Evolutionary conservation across 179 eudicot species (phyloP), one percentile per base, ranked within the genome.

Genomic region (Pouteria campechiana): DNA sequence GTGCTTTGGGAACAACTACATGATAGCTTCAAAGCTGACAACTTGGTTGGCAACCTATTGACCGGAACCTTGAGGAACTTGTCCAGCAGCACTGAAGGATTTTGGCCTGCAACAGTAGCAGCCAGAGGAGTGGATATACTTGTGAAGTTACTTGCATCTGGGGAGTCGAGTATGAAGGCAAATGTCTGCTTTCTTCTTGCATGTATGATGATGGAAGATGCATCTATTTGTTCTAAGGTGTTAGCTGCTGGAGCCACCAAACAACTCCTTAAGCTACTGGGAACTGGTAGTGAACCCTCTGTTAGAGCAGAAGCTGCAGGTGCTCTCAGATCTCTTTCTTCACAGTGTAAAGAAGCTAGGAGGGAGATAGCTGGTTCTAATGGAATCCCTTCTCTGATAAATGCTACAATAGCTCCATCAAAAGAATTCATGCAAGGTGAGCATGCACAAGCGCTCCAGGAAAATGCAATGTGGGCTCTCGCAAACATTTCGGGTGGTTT

Each of bases 401-500:
- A 87, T 72, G 99, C 96, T 46, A 87, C 96, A 17, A 87, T 92
- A 60, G 99, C 96, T 58, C 99, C 99, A 60, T 92, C 99, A 17
- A 92, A 92, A 58, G 99, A 92, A 61, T 80, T 73, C 64, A 92
- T 92, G 99, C 96, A 87, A 72, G 99, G 96, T 28, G 81, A 81
- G 64, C 54, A 74, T 58, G 99, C 96, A 42, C 99, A 87, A 69
- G 81, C 94, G 32, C 73, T 92, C 68, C 96, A 87, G 56, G 99
- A 83, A 72, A 83, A 87, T 69, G 99, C 99, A 7, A 92, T 87
- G 96, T 80, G 94, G 58, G 99, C 99, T 41, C 80, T 92, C 55
- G 96, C 99, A 29, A 87, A 92, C 59, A 92, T 92, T 52, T 92
- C 99, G 71, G 99, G 99, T 56, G 99, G 99, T 16, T 50, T 92